Conservation (phyloP, 2,329 filamentous ascomycete species). For the Penicillium griseofulvum region DNA sequence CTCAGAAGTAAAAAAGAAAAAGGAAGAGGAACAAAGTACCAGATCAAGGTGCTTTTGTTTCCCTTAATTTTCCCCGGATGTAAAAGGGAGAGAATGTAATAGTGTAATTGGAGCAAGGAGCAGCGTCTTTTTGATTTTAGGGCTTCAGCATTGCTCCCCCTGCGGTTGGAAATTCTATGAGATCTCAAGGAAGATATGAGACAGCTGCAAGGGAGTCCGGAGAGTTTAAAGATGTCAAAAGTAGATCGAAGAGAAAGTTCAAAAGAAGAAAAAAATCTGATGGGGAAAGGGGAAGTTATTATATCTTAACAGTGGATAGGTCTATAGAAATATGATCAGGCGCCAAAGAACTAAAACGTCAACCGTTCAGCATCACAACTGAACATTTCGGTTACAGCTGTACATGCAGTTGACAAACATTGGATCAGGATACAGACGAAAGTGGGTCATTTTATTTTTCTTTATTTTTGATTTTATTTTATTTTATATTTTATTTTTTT, state of each 20-base stretch:
- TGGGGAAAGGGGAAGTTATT: constrained; percentile 30
- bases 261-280: constrained; percentile 10
- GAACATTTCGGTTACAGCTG: constrained; percentile 38
- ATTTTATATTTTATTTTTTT: constrained; percentile 11
- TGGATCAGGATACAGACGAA: constrained; percentile 30
- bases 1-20: constrained; percentile 2
- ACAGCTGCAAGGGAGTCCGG: constrained; percentile 24
- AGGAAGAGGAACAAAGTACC: constrained; percentile 21
- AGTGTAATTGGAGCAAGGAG: constrained; percentile 26
- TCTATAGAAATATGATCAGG: constrained; percentile 34
- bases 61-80: constrained; percentile 28
- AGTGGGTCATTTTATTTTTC: constrained; percentile 22
- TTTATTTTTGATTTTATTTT: constrained; percentile 11
- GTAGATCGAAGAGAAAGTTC: constrained; percentile 11
- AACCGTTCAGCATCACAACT: constrained; percentile 31
- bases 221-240: background rate
- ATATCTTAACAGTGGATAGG: constrained; percentile 33
- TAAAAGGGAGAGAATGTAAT: constrained; percentile 34
- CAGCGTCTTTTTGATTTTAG: constrained; percentile 20
- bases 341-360: constrained; percentile 29
- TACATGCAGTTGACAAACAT: constrained; percentile 39
- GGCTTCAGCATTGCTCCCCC: constrained; percentile 30
- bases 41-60: constrained; percentile 27
- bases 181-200: constrained; percentile 22
- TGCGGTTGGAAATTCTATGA: constrained; percentile 21